Evolutionary conservation across 1,284 basidiomycete species (phyloP).

Genomic region (Malassezia caprae): DNA sequence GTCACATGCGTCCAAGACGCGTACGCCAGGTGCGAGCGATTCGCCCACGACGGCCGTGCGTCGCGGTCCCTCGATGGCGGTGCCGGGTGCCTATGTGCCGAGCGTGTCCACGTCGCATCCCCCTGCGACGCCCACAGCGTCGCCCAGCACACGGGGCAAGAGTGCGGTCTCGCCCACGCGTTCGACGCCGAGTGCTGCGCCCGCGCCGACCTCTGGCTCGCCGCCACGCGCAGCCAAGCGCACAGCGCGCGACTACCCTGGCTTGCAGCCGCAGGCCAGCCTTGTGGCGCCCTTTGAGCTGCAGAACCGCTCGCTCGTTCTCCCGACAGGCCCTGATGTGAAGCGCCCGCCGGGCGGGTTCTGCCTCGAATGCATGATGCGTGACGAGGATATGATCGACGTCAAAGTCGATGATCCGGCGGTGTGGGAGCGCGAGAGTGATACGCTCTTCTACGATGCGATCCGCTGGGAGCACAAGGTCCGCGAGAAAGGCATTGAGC

Average conservation of each 20-base stretch:
- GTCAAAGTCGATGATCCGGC: slow-evolving; percentile 76
- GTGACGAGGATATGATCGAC: slow-evolving; percentile 95
- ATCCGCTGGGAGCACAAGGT: slow-evolving; percentile 57
- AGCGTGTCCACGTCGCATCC: slow-evolving; percentile 1
- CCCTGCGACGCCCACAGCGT: not conserved
- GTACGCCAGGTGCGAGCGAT: not conserved
- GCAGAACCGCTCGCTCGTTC: slow-evolving; percentile 41
- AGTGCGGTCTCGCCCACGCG: not conserved
- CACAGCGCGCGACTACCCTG: slow-evolving; percentile 29
- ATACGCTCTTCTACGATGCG: slow-evolving; percentile 69
- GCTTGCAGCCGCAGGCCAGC: slow-evolving; percentile 39
- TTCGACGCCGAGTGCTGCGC: not conserved
- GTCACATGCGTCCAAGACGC: not conserved
- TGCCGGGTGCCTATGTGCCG: slow-evolving; percentile 1
- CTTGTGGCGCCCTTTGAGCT: slow-evolving; percentile 46
- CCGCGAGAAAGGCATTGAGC: slow-evolving; percentile 3
- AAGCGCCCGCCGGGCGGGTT: slow-evolving; percentile 48
- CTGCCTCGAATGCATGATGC: slow-evolving; percentile 96
- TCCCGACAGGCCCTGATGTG: slow-evolving; percentile 40
- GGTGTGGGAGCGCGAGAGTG: slow-evolving; percentile 82
- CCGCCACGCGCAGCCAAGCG: not conserved
- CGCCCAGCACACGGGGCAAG: not conserved
- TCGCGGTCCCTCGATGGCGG: not conserved
- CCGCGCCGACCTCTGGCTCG: not conserved
- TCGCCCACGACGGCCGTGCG: not conserved